Conservation (phyloP, 208 protist genomes). For the Naegleria gruberi region DNA sequence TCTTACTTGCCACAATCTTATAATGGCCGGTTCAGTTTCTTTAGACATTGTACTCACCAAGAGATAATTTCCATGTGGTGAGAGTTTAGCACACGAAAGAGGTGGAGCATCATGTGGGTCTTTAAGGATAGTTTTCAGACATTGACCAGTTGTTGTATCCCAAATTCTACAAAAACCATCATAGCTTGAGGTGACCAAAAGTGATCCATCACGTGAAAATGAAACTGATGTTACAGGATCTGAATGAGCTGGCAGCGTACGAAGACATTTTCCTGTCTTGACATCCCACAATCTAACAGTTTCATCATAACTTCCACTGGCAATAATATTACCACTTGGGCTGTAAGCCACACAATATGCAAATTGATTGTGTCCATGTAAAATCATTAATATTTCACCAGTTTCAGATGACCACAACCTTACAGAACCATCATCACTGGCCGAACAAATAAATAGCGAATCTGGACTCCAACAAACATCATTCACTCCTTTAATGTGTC, state of each 20-base stretch:
- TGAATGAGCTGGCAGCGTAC: constrained; percentile 55
- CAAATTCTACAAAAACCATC: constrained; percentile 64
- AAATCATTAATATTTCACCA: constrained; percentile 38
- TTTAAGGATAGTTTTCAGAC: constrained; percentile 60
- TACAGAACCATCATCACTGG: constrained; percentile 49
- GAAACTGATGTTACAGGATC: constrained; percentile 65
- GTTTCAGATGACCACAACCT: neutral
- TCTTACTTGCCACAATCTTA: constrained; percentile 57
- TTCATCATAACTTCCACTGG: constrained; percentile 65
- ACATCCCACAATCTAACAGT: constrained; percentile 63
- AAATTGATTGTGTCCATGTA: constrained; percentile 59
- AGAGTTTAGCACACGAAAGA: constrained; percentile 61
- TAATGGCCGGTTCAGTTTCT: neutral
- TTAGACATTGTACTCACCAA: constrained; percentile 44
- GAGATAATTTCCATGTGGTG: constrained; percentile 67
- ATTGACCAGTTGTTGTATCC: constrained; percentile 61
- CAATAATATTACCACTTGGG: constrained; percentile 63
- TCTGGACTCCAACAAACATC: constrained; percentile 35
- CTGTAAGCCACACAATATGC: constrained; percentile 64
- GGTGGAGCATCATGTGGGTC: constrained; percentile 37
- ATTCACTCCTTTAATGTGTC: constrained; percentile 30
- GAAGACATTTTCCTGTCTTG: constrained; percentile 43
- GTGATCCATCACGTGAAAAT: constrained; percentile 64
- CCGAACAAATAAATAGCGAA: constrained; percentile 48
- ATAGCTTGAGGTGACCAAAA: constrained; percentile 54